These are phyloP conservation scores for Parmelia sp. DNA, from an alignment of 495 filamentous ascomycete genomes.

Conservation along the genomic window DNA sequence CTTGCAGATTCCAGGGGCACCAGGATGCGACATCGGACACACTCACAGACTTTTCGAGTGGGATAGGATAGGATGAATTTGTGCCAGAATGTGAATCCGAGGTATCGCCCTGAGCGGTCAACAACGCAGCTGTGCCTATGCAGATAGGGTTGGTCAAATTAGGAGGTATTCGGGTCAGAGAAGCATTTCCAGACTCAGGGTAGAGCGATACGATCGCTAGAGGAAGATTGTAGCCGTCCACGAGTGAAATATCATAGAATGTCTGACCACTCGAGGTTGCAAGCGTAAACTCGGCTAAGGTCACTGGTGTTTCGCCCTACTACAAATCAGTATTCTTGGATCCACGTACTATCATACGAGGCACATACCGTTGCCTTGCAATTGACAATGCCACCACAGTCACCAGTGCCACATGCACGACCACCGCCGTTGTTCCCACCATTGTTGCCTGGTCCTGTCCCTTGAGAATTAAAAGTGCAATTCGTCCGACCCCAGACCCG, in stretches of 20 bases:
- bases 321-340: slow-evolving; percentile 27
- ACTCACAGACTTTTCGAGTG: slow-evolving; percentile 50
- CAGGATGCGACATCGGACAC: slow-evolving; percentile 49
- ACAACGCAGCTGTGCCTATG: slow-evolving; percentile 56
- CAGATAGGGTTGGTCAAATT: slow-evolving; percentile 70
- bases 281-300: slow-evolving; percentile 71
- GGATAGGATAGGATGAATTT: slow-evolving; percentile 55
- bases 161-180: slow-evolving; percentile 53
- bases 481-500: slow-evolving; percentile 78
- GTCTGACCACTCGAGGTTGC: slow-evolving; percentile 51
- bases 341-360: neutral
- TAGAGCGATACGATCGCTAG: slow-evolving; percentile 59
- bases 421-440: slow-evolving; percentile 39
- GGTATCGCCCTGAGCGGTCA: slow-evolving; percentile 37
- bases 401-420: slow-evolving; percentile 63
- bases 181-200: slow-evolving; percentile 43
- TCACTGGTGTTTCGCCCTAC: slow-evolving; percentile 59
- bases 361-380: slow-evolving; percentile 56
- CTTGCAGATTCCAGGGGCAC: slow-evolving; percentile 73
- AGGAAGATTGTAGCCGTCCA: slow-evolving; percentile 79
- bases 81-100: slow-evolving; percentile 34
- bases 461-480: slow-evolving; percentile 61
- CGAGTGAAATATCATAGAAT: slow-evolving; percentile 78
- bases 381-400: slow-evolving; percentile 61
- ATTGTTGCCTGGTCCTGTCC: slow-evolving; percentile 41